Evolutionary conservation across 2,329 filamentous ascomycete species (phyloP).

Genomic region (Ophiostoma pallidulum): DNA sequence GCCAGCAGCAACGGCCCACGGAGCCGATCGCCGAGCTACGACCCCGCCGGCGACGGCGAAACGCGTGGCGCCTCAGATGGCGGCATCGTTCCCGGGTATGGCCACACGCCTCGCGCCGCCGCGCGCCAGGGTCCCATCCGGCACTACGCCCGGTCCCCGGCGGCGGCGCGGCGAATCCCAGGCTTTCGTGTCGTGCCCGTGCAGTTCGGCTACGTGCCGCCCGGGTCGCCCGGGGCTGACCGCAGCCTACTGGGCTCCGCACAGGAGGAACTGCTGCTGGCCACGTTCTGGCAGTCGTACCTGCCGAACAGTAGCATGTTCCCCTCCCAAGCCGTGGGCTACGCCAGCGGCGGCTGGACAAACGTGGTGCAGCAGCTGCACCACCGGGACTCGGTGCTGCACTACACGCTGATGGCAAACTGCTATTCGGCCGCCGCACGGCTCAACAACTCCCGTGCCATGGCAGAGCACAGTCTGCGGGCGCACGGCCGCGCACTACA

Average conservation of each 20-base stretch:
- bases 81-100: too few relatives aligned
- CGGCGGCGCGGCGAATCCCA: neutral
- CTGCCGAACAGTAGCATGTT: conserved; percentile 16
- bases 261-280: conserved; percentile 12
- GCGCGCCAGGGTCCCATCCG: neutral
- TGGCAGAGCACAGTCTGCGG: conserved; percentile 15
- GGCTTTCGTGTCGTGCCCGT: conserved; percentile 11
- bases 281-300: conserved; percentile 16
- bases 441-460: conserved; percentile 5
- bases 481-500: conserved; percentile 17
- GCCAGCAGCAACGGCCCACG: neutral
- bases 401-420: conserved; percentile 16
- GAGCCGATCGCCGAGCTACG: neutral
- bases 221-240: conserved; percentile 1
- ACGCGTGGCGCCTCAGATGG: neutral
- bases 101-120: neutral
- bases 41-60: neutral
- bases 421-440: conserved; percentile 14
- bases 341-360: conserved; percentile 17
- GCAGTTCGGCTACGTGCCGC: neutral
- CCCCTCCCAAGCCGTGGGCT: conserved; percentile 7
- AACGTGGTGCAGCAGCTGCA: conserved; percentile 15
- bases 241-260: conserved; percentile 8
- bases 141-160: neutral
- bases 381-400: conserved; percentile 15